Percentiles rank a stretch among this genome's conserved stretches.
Evolutionary conservation across 2,329 filamentous ascomycete species (phyloP).

Genomic region (Fusarium cicatricum): DNA sequence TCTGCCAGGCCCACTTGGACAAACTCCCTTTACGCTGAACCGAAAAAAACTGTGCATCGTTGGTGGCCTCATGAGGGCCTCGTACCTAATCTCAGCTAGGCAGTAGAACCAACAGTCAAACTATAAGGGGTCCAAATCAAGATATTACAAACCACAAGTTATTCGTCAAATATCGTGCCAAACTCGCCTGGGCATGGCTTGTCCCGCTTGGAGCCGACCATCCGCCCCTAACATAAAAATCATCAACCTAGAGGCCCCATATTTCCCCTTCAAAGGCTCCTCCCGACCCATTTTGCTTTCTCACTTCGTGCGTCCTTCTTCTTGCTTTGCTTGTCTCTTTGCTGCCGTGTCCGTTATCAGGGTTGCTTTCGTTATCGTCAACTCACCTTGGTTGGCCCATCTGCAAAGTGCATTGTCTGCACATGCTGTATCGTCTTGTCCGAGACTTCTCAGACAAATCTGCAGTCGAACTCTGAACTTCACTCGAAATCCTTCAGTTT

Average conservation of each 20-base stretch:
- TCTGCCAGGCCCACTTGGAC: slow-evolving; percentile 2
- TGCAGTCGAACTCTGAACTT: background rate
- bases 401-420: background rate
- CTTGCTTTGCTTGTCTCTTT: slow-evolving; percentile 20
- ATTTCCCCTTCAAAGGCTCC: slow-evolving; percentile 23
- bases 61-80: background rate
- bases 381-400: slow-evolving; percentile 2
- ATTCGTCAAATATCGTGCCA: slow-evolving; percentile 12
- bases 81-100: too few relatives aligned
- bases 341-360: background rate
- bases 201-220: slow-evolving; percentile 34
- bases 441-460: slow-evolving; percentile 2
- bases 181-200: slow-evolving; percentile 26
- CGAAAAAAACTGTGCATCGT: background rate
- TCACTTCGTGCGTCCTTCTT: slow-evolving; percentile 20
- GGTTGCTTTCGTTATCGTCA: slow-evolving; percentile 5
- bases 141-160: slow-evolving; percentile 1
- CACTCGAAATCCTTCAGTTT: background rate
- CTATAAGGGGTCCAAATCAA: background rate
- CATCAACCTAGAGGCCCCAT: slow-evolving; percentile 28
- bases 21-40: background rate
- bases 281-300: slow-evolving; percentile 31
- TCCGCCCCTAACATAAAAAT: slow-evolving; percentile 28
- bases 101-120: too few relatives aligned
- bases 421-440: background rate